Evolutionary conservation across 352 stramenopile genomes (phyloP).

Genomic region (Aphanomyces cochlioides): DNA sequence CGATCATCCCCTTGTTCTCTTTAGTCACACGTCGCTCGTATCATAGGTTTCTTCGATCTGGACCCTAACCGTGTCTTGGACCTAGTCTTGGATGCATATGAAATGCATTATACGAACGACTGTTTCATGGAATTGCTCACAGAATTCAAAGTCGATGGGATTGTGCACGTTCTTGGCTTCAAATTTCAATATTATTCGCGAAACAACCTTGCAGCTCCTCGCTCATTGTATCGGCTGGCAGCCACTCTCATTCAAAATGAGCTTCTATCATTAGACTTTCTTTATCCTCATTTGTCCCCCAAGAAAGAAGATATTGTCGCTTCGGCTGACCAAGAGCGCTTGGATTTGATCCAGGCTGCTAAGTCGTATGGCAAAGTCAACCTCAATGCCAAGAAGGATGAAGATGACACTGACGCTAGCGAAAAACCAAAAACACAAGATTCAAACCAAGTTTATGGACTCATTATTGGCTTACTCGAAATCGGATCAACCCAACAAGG

Average conservation of each 20-base stretch:
- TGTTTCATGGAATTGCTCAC: constrained; percentile 63
- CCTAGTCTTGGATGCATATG: constrained; percentile 90
- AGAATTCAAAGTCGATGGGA: constrained; percentile 67
- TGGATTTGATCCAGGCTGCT: constrained; percentile 55
- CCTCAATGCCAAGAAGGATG: constrained; percentile 46
- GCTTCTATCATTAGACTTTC: constrained; percentile 64
- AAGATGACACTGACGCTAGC: constrained; percentile 25
- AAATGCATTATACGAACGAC: constrained; percentile 82
- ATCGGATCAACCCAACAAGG: constrained; percentile 57
- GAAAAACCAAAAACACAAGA: constrained; percentile 26
- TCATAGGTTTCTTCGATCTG: constrained; percentile 89
- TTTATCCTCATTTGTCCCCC: constrained; percentile 77
- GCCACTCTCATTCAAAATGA: constrained; percentile 84
- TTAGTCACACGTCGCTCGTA: constrained; percentile 20
- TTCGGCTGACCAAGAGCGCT: constrained; percentile 36
- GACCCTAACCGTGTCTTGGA: constrained; percentile 95
- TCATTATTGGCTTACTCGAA: constrained; percentile 79
- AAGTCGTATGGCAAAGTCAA: constrained; percentile 74
- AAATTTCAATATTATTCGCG: constrained; percentile 91
- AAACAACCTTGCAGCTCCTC: constrained; percentile 48
- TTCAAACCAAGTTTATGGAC: constrained; percentile 72
- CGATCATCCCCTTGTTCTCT: not conserved
- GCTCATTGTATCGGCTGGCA: constrained; percentile 77
- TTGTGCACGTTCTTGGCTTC: constrained; percentile 90
- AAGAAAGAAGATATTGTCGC: constrained; percentile 60